Evolutionary conservation across 805 yeast genomes (phyloP).

Genomic region (Nakazawaea peltata): DNA sequence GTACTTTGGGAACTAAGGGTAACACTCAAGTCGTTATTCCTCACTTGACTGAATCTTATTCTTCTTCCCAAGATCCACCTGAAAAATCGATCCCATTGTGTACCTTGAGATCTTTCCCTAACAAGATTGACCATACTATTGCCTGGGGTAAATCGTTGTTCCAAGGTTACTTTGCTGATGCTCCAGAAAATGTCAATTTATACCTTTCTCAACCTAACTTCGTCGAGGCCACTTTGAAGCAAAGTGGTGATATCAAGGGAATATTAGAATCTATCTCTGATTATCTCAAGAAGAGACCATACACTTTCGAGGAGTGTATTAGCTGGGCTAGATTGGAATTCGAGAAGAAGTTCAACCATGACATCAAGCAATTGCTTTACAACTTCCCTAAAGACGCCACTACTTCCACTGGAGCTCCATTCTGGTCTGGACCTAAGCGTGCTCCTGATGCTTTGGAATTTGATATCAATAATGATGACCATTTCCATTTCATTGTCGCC

Average conservation of each 20-base stretch:
- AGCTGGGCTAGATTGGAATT: conserved; percentile 92
- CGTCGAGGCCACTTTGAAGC: conserved; percentile 86
- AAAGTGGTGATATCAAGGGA: conserved; percentile 85
- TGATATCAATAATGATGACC: conserved; percentile 69
- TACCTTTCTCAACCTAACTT: conserved; percentile 88
- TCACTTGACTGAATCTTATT: conserved; percentile 87
- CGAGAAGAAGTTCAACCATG: conserved; percentile 77
- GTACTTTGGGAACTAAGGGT: conserved; percentile 97
- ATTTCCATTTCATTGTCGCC: conserved; percentile 74
- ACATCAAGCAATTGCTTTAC: conserved; percentile 81
- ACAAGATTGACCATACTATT: conserved; percentile 96
- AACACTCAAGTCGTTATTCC: conserved; percentile 97
- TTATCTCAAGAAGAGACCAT: conserved; percentile 74
- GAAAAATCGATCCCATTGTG: conserved; percentile 96
- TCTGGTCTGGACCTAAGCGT: conserved; percentile 97
- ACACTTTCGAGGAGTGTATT: conserved; percentile 87
- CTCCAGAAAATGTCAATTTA: conserved; percentile 89
- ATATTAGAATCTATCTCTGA: conserved; percentile 73
- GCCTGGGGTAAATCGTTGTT: conserved; percentile 98
- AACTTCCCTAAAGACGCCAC: conserved; percentile 94
- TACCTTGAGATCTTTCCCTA: conserved; percentile 95
- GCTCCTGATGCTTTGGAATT: conserved; percentile 85
- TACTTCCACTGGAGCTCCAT: conserved; percentile 85
- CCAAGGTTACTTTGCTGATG: conserved; percentile 83
- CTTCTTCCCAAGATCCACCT: conserved; percentile 97